Evolutionary conservation across 2,329 filamentous ascomycete genomes (phyloP), one percentile per base, ranked within the genome.

Genomic region (Stagonosporopsis rhizophila): DNA sequence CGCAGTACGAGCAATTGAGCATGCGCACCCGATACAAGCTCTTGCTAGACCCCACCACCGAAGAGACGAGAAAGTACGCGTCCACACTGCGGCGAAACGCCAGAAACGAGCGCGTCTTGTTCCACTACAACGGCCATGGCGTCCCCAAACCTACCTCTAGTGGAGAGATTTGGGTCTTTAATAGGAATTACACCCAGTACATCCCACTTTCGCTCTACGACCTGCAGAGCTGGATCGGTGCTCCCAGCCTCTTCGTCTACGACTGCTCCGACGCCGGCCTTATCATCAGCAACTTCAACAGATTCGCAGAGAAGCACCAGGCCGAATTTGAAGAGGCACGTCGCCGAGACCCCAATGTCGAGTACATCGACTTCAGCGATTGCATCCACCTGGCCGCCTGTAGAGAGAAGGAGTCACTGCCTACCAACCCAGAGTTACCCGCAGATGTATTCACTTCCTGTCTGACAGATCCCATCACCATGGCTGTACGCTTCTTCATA

Each of bases 101-200:
- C 44, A 96, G 97, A 76, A 93, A 97, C 56, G 95, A 99, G 79
- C 85, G 95, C 45, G 92, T 99, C 1, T 81, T 99, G n/a, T 91
- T 99, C 68, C 95, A 99, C 74, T 99, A 99, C 82, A 99, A 99
- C 69, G 95, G 95, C 15, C 95, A 99, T 75, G 95, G 95, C 42
- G 95, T 99, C 11, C 95, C 95, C 1, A 92, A 97, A 70, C 95
- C 95, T 3, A 99, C 95, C 0, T 87, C 90, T 3, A 97, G 94
- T 4, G 95, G 95, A 14, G 95, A 99, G 76, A 96, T 99, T 19
- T 99, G 95, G 95, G 96, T 98, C 5, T 99, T 99, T 77, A 99
- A 99, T 78, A 94, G 95, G 67, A 98, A 92, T 65, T 99, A 97
- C 74, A 99, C 95, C 0, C 95, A 99, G 77, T 99, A 99, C 73